Conservation (phyloP, 1,139 yeast genomes). For the Arxiozyma slooffiae region DNA sequence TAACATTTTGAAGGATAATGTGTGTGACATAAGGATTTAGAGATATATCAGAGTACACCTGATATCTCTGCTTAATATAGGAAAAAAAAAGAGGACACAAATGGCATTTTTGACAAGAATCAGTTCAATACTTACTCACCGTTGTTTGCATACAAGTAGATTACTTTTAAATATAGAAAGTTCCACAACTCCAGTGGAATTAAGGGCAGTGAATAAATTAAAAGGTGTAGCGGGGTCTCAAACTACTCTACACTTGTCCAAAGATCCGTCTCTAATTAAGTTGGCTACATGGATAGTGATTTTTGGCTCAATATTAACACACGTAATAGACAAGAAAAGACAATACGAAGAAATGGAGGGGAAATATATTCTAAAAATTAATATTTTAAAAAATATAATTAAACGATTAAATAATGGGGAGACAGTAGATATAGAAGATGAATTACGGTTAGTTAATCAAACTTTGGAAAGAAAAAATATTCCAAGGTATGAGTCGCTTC, state of each 20-base stretch:
- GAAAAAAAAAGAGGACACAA: neutral
- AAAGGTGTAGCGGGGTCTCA: neutral
- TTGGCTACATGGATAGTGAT: constrained; percentile 30
- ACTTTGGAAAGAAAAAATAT: neutral
- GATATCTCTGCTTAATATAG: no score
- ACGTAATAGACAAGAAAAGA: constrained; percentile 33
- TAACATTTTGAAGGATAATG: no score
- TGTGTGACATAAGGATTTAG: no score
- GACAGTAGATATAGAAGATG: constrained; percentile 22
- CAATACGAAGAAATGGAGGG: constrained; percentile 35
- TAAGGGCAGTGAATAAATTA: neutral
- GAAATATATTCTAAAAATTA: constrained; percentile 28
- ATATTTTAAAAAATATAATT: constrained; percentile 29
- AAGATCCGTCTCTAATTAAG: constrained; percentile 27
- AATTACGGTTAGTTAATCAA: constrained; percentile 29
- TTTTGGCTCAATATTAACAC: constrained; percentile 30
- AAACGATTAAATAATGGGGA: constrained; percentile 24
- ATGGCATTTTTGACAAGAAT: neutral
- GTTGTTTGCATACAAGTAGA: neutral
- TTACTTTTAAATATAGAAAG: neutral
- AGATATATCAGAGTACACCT: no score
- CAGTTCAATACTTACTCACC: neutral
- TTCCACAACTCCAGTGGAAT: neutral
- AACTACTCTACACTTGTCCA: neutral
- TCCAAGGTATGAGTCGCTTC: neutral